A percentile compares a stretch with the other conserved stretches of the same genome.
phyloP scores from a whole-genome alignment of 225 moss, liverwort and hornwort genomes.

The Antitrichia curtipendula region DNA sequence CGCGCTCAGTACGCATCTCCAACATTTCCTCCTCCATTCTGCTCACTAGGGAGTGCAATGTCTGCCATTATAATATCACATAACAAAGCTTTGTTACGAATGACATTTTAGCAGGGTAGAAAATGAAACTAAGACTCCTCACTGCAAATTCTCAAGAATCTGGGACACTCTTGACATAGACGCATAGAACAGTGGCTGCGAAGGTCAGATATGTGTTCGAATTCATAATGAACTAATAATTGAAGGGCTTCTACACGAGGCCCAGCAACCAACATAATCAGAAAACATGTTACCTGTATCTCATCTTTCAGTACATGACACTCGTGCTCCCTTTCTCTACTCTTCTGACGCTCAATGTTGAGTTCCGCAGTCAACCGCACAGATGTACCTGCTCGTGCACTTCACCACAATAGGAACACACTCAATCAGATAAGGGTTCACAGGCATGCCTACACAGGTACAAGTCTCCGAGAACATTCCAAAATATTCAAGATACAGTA shows the following conservation, averaged over 20 bases:
- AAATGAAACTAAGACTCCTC: not conserved
- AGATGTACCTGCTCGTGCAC: constrained; percentile 55
- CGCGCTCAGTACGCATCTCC: constrained; percentile 61
- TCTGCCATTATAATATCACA: constrained; percentile 25
- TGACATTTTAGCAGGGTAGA: not conserved
- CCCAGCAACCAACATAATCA: not conserved
- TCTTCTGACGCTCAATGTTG: constrained; percentile 49
- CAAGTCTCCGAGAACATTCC: not conserved
- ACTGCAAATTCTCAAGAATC: not conserved
- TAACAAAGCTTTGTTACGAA: not conserved
- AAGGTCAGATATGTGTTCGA: not conserved
- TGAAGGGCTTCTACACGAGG: not conserved
- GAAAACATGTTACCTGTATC: constrained; percentile 44
- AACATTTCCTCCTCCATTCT: constrained; percentile 75
- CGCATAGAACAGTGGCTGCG: not conserved
- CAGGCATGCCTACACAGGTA: not conserved
- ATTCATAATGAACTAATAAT: not conserved
- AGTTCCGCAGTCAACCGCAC: constrained; percentile 59
- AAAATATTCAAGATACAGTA: not conserved
- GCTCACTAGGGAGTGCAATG: constrained; percentile 47
- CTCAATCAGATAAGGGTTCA: not conserved
- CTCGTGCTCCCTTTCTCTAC: constrained; percentile 69
- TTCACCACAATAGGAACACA: constrained; percentile 12
- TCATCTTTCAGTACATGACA: constrained; percentile 67
- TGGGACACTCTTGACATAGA: not conserved